Percentiles rank a stretch among this genome's conserved stretches.
These are phyloP conservation scores for Aspergillus sp. DNA, from an alignment of 2,329 filamentous ascomycete genomes.

Conservation along the genomic window DNA sequence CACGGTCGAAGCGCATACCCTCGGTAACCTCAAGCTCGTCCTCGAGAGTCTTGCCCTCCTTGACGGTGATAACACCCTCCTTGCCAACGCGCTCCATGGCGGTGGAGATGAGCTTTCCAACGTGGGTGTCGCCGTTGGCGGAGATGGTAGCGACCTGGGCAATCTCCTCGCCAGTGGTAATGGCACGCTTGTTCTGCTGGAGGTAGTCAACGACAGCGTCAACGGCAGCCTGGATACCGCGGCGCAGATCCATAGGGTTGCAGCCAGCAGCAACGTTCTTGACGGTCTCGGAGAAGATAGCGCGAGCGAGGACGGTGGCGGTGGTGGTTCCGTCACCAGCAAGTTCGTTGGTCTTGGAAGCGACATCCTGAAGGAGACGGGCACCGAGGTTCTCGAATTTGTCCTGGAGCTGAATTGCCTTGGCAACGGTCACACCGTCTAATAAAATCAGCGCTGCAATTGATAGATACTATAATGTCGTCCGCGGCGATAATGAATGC, in stretches of 20 bases:
- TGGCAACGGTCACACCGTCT: constrained; percentile 90
- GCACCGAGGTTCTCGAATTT: constrained; percentile 99
- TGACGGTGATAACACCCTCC: constrained; percentile 99
- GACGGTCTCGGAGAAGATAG: constrained; percentile 99
- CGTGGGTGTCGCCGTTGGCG: constrained; percentile 94
- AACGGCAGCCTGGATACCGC: constrained; percentile 95
- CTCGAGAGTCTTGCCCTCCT: constrained; percentile 98
- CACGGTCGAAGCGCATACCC: constrained; percentile 99
- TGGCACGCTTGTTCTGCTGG: constrained; percentile 94
- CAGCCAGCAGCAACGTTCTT: constrained; percentile 99
- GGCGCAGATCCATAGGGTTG: constrained; percentile 98
- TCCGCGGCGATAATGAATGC: background rate
- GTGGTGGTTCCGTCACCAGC: constrained; percentile 99
- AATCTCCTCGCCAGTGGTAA: constrained; percentile 96
- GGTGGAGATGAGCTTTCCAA: constrained; percentile 93
- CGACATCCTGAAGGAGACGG: constrained; percentile 94
- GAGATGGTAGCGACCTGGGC: constrained; percentile 98
- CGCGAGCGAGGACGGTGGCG: constrained; percentile 92
- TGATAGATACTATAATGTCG: constrained; percentile 21
- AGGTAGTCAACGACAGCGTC: constrained; percentile 93
- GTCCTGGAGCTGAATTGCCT: constrained; percentile 90
- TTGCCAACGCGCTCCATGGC: constrained; percentile 99
- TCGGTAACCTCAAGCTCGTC: constrained; percentile 99
- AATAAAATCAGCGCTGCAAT: constrained; percentile 28
- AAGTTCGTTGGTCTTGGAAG: constrained; percentile 98